Evolutionary conservation across 805 yeast genomes (phyloP).

Genomic region (Hagleromyces aurorensis): DNA sequence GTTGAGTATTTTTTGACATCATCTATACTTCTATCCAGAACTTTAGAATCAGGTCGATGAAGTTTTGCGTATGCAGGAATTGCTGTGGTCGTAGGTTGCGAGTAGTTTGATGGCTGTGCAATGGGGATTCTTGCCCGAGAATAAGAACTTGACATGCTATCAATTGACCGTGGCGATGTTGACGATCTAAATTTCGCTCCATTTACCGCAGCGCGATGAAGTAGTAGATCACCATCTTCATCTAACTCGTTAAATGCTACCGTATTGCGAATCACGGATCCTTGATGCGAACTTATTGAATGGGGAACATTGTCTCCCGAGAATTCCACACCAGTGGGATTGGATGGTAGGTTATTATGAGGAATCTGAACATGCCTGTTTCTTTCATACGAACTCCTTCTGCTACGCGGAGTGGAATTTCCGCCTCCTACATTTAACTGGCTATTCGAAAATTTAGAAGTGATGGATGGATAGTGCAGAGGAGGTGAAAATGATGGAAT

Average conservation of each 20-base stretch:
- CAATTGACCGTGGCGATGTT: conserved; percentile 24
- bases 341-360: too few relatives aligned
- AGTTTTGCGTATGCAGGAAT: conserved; percentile 30
- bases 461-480: conserved; percentile 23
- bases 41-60: conserved; percentile 24
- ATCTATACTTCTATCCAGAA: conserved; percentile 10
- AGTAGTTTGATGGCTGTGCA: conserved; percentile 22
- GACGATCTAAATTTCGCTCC: conserved; percentile 9
- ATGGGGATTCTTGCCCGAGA: conserved; percentile 20
- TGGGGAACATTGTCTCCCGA: conserved; percentile 5
- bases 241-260: conserved; percentile 6
- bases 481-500: conserved; percentile 26
- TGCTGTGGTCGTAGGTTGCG: conserved; percentile 28
- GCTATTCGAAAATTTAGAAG: conserved; percentile 27
- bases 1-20: neutral
- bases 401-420: conserved; percentile 5
- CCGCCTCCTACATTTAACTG: conserved; percentile 5
- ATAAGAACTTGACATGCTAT: conserved; percentile 23
- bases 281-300: conserved; percentile 3
- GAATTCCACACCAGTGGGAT: conserved; percentile 5
- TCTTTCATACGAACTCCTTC: conserved; percentile 13
- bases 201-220: conserved; percentile 6
- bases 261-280: conserved; percentile 1
- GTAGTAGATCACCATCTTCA: conserved; percentile 19
- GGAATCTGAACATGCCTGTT: too few relatives aligned